These are phyloP conservation scores for Candida morakotiae DNA, from an alignment of 805 yeast species.

Conservation along the genomic window DNA sequence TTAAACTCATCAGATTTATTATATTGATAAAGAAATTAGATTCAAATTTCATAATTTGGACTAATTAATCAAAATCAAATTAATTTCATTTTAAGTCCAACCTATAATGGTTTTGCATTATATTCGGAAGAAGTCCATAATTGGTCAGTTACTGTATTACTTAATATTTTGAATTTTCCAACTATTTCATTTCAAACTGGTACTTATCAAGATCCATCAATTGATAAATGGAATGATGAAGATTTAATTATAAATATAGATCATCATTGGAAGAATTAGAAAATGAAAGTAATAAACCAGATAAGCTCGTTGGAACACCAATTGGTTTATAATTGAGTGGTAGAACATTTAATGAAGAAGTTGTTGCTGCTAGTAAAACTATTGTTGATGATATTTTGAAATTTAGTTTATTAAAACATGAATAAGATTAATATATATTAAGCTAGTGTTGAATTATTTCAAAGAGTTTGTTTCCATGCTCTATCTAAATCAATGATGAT, in stretches of 20 bases:
- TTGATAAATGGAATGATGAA: constrained; percentile 45
- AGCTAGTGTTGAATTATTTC: too few species aligned
- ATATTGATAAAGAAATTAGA: too few species aligned
- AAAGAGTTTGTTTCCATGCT: too few species aligned
- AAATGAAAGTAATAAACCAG: constrained; percentile 43
- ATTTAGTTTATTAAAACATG: constrained; percentile 17
- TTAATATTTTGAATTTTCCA: constrained; percentile 70
- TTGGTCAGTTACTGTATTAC: constrained; percentile 79
- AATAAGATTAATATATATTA: too few species aligned
- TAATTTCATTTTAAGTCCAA: constrained; percentile 66
- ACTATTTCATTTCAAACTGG: constrained; percentile 63
- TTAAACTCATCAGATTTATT: too few species aligned
- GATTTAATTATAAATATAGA: constrained; percentile 36
- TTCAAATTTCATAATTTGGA: too few species aligned
- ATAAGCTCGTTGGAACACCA: constrained; percentile 48
- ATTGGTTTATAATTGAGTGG: constrained; percentile 51
- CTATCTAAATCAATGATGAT: too few species aligned
- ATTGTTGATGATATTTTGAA: constrained; percentile 30
- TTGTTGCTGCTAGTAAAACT: constrained; percentile 44
- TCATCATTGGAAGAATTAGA: constrained; percentile 47
- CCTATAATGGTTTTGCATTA: constrained; percentile 68
- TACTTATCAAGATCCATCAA: constrained; percentile 49
- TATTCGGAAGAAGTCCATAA: constrained; percentile 57
- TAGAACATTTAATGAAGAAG: constrained; percentile 56
- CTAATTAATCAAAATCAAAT: constrained; percentile 53